A percentile compares a stretch with the other conserved stretches of the same genome.
These are phyloP conservation scores for Neofusicoccum kwambonambiense DNA, from an alignment of 2,329 filamentous ascomycete species.

Conservation along the genomic window DNA sequence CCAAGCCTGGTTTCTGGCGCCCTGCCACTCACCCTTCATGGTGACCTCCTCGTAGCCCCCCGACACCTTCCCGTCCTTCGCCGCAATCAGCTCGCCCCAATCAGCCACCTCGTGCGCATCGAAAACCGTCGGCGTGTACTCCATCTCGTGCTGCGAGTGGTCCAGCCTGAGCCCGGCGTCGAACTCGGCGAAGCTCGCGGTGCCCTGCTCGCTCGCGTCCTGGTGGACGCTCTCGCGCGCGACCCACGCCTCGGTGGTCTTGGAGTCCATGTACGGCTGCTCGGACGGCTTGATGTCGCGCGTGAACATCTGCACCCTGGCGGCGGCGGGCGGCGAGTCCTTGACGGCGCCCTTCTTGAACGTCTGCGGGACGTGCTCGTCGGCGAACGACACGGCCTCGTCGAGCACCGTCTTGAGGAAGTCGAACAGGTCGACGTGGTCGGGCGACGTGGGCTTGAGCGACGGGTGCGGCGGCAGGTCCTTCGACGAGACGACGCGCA, in stretches of 20 bases:
- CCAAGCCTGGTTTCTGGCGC: not conserved
- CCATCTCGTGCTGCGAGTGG: slow-evolving; percentile 57
- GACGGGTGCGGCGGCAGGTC: slow-evolving; percentile 36
- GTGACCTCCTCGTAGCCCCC: slow-evolving; percentile 31
- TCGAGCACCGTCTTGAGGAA: slow-evolving; percentile 55
- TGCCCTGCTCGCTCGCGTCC: slow-evolving; percentile 50
- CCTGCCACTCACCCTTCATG: slow-evolving; percentile 35
- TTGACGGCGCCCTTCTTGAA: slow-evolving; percentile 49
- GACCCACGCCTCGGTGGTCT: slow-evolving; percentile 59
- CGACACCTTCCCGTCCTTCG: slow-evolving; percentile 25
- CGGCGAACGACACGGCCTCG: slow-evolving; percentile 62
- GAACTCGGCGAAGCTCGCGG: slow-evolving; percentile 66
- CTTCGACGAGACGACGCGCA: slow-evolving; percentile 28
- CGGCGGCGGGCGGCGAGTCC: slow-evolving; percentile 26
- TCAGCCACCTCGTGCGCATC: slow-evolving; percentile 45
- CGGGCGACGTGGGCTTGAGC: slow-evolving; percentile 41
- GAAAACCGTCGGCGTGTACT: slow-evolving; percentile 59
- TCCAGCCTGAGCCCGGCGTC: slow-evolving; percentile 56
- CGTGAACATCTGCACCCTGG: slow-evolving; percentile 55
- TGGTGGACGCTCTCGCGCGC: slow-evolving; percentile 63
- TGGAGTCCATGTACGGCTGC: slow-evolving; percentile 28
- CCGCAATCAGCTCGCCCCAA: slow-evolving; percentile 33
- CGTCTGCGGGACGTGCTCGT: slow-evolving; percentile 51
- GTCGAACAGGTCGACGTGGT: slow-evolving; percentile 49
- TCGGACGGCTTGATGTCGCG: slow-evolving; percentile 49